Conservation (phyloP, 179 eudicot species). For the Beta lomatogona region DNA sequence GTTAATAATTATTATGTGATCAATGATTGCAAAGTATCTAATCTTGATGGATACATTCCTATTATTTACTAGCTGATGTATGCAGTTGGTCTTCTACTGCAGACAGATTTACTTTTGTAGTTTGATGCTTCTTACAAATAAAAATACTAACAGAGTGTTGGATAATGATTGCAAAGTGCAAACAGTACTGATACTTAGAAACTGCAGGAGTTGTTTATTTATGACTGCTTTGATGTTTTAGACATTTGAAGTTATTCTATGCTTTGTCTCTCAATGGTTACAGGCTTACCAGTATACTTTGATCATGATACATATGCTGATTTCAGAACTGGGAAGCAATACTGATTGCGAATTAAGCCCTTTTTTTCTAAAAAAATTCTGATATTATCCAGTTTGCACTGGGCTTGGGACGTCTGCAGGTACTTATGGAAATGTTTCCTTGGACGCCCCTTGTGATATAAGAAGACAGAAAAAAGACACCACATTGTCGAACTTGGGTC, state of each 20-base stretch:
- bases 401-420: slow-evolving; percentile 33
- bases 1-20: background rate
- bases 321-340: background rate
- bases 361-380: too few relatives aligned
- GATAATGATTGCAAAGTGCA: background rate
- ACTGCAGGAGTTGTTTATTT: slow-evolving; percentile 6
- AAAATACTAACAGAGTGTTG: background rate
- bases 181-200: background rate
- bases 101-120: background rate
- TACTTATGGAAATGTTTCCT: slow-evolving; percentile 44
- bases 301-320: background rate
- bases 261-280: slow-evolving; percentile 10
- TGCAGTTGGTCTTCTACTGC: background rate
- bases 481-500: slow-evolving; percentile 71
- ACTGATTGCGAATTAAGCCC: background rate
- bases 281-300: background rate
- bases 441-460: slow-evolving; percentile 41
- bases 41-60: background rate
- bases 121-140: background rate
- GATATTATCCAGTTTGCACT: background rate
- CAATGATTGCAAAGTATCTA: background rate
- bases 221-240: background rate
- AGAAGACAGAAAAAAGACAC: slow-evolving; percentile 55
- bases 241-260: background rate
- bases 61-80: background rate